Evolutionary conservation across 2,329 filamentous ascomycete species (phyloP).

Genomic region (Aureobasidium melanogenum): DNA sequence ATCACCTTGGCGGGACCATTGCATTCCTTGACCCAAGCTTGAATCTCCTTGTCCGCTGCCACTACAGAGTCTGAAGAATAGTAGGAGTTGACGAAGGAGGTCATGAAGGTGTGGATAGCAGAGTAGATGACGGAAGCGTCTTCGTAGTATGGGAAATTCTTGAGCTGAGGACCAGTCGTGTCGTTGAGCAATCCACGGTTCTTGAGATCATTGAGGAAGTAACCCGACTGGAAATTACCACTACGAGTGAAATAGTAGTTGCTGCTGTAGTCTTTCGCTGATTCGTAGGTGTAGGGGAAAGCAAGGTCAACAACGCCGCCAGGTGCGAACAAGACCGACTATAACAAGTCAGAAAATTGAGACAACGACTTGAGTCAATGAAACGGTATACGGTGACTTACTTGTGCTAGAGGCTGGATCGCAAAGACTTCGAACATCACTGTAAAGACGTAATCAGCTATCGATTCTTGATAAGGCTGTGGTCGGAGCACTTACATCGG

Average conservation of each 20-base stretch:
- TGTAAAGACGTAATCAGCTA: background rate
- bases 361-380: background rate
- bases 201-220: background rate
- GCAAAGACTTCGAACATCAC: constrained; percentile 4
- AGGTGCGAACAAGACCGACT: background rate
- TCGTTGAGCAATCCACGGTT: background rate
- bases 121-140: background rate
- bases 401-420: background rate
- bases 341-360: background rate
- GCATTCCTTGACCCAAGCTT: background rate
- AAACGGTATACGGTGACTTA: background rate
- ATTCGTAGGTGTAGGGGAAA: background rate
- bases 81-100: background rate
- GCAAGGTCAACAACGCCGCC: background rate
- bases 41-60: background rate
- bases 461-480: background rate
- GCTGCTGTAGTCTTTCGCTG: background rate
- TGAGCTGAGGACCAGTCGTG: background rate
- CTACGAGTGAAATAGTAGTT: constrained; percentile 5
- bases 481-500: background rate
- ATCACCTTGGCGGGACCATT: background rate
- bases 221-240: background rate
- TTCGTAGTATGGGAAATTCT: background rate
- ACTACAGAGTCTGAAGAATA: background rate
- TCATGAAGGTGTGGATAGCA: background rate